A percentile compares a stretch with the other conserved stretches of the same genome.
phyloP scores from a whole-genome alignment of 1,284 basidiomycete genomes.

The Ganoderma leucocontextum region DNA sequence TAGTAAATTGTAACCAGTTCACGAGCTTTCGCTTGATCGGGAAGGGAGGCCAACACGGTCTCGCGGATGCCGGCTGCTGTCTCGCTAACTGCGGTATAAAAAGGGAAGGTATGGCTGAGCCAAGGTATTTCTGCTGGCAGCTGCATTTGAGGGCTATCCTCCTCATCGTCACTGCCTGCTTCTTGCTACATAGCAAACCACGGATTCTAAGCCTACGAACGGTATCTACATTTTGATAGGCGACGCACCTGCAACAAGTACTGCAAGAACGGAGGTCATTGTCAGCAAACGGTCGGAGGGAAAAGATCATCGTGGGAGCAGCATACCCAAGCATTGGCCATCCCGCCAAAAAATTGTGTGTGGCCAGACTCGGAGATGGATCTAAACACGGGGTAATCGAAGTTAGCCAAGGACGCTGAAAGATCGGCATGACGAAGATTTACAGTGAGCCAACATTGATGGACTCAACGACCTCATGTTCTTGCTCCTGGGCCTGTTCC shows the following conservation, averaged over 20 bases:
- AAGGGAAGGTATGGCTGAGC: constrained; percentile 68
- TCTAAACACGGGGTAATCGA: constrained; percentile 43
- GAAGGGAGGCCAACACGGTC: constrained; percentile 56
- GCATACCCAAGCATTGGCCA: constrained; percentile 73
- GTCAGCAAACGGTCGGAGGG: constrained; percentile 15
- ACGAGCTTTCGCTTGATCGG: constrained; percentile 52
- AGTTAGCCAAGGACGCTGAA: constrained; percentile 18
- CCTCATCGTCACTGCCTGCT: constrained; percentile 61
- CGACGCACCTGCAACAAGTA: constrained; percentile 47
- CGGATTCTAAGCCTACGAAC: constrained; percentile 20
- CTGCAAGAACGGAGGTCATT: constrained; percentile 34
- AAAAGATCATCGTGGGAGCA: constrained; percentile 4
- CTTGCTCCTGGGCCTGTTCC: constrained; percentile 45
- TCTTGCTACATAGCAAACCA: constrained; percentile 55
- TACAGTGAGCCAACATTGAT: constrained; percentile 73
- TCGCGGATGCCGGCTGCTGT: constrained; percentile 52
- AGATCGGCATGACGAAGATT: constrained; percentile 36
- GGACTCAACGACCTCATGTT: constrained; percentile 52
- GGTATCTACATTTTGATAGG: constrained; percentile 24
- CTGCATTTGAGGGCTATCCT: constrained; percentile 49
- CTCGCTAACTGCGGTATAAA: constrained; percentile 53
- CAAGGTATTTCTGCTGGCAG: constrained; percentile 63
- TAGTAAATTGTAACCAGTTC: constrained; percentile 61
- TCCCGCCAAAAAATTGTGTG: constrained; percentile 69
- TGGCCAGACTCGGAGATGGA: constrained; percentile 67